A percentile compares a stretch with the other conserved stretches of the same genome.
Evolutionary conservation across 495 filamentous ascomycete species (phyloP).

Genomic region (Haplographium delicatum): DNA sequence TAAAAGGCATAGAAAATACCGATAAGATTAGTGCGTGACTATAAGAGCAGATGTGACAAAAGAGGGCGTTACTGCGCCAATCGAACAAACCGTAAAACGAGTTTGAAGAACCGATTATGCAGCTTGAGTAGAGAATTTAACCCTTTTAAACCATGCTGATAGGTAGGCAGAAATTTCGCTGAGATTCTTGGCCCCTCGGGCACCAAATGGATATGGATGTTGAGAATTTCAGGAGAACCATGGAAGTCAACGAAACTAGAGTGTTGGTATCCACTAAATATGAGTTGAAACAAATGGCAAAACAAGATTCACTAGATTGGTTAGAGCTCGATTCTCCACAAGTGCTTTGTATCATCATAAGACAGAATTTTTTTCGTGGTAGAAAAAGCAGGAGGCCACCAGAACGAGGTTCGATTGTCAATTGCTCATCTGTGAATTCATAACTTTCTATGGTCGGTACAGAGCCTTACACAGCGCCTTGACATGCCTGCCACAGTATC

Average conservation of each 20-base stretch:
- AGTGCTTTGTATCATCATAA: neutral
- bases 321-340: conserved; percentile 2
- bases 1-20: neutral
- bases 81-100: conserved; percentile 25
- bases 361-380: neutral
- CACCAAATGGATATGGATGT: conserved; percentile 22
- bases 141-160: conserved; percentile 13
- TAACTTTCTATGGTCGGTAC: conserved; percentile 13
- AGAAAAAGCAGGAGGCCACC: conserved; percentile 19
- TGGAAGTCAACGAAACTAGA: conserved; percentile 31
- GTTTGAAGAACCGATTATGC: conserved; percentile 27
- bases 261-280: conserved; percentile 30
- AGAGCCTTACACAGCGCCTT: conserved; percentile 22
- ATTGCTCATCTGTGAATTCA: conserved; percentile 20
- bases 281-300: conserved; percentile 34
- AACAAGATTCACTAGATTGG: conserved; percentile 27
- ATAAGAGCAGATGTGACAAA: conserved; percentile 32
- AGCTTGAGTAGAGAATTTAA: conserved; percentile 19
- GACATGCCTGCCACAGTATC: conserved; percentile 26
- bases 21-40: conserved; percentile 16
- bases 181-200: conserved; percentile 20
- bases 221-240: conserved; percentile 26
- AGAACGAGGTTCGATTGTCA: conserved; percentile 27
- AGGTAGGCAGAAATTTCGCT: conserved; percentile 19
- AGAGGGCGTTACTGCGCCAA: conserved; percentile 26